Percentiles rank a stretch among this genome's conserved stretches.
Evolutionary conservation across 73 alveolate genomes (phyloP).

Genomic region (Paramecium tetraurelia): DNA sequence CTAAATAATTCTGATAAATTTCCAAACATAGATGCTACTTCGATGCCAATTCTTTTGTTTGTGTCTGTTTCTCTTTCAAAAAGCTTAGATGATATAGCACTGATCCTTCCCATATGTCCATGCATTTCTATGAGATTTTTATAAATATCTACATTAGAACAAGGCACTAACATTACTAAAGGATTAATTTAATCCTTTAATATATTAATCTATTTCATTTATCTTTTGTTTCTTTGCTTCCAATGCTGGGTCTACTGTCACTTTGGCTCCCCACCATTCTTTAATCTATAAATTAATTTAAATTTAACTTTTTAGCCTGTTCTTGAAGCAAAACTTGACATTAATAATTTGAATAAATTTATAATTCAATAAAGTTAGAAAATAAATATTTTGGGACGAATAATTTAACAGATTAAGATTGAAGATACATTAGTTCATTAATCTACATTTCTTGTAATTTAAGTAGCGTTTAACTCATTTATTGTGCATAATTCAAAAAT

Average conservation of each 20-base stretch:
- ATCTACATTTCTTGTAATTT: no score
- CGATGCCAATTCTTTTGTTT: conserved; percentile 22
- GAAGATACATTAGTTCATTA: neutral
- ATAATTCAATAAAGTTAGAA: neutral
- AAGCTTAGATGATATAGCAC: neutral
- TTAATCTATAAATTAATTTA: neutral
- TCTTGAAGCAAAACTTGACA: conserved; percentile 11
- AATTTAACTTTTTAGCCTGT: neutral
- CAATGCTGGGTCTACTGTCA: neutral
- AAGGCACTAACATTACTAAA: neutral
- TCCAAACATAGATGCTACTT: conserved; percentile 26
- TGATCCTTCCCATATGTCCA: neutral
- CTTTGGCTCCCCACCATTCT: conserved; percentile 49
- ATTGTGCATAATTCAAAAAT: neutral
- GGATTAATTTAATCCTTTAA: neutral
- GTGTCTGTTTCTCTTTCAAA: conserved; percentile 31
- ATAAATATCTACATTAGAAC: neutral
- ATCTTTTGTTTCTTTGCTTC: neutral
- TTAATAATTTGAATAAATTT: neutral
- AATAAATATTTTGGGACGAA: neutral
- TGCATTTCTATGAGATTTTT: neutral
- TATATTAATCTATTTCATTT: conserved; percentile 40
- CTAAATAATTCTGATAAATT: conserved; percentile 25
- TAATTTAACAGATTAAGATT: neutral
- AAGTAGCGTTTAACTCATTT: no score